Percentiles rank a stretch among this genome's conserved stretches.
Conservation (phyloP, 1,139 yeast genomes). For the Petasospora rhodanensis region DNA sequence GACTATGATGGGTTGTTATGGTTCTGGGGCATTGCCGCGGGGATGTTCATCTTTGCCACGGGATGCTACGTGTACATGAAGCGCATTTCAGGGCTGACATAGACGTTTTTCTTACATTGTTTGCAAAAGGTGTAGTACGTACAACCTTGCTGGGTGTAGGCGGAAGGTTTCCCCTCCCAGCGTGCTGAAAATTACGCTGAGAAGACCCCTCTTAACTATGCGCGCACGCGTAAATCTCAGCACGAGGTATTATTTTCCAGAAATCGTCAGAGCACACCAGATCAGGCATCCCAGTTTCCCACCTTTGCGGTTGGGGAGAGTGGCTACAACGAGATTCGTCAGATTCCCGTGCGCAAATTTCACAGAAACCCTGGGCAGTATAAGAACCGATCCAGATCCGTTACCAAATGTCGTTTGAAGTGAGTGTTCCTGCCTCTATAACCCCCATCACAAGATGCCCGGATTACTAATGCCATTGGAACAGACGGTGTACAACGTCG, state of each 20-base stretch:
- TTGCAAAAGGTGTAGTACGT: background rate
- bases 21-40: slow-evolving; percentile 57
- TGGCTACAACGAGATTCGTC: too few relatives aligned
- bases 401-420: slow-evolving; percentile 9
- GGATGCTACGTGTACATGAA: slow-evolving; percentile 42
- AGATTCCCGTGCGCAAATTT: too few relatives aligned
- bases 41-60: slow-evolving; percentile 41
- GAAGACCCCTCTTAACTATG: too few relatives aligned
- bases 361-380: too few relatives aligned
- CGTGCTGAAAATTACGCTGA: background rate
- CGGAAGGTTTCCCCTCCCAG: too few relatives aligned
- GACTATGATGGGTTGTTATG: slow-evolving; percentile 65
- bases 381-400: too few relatives aligned
- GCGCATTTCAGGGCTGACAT: slow-evolving; percentile 30
- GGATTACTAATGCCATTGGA: slow-evolving; percentile 10
- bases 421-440: too few relatives aligned
- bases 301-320: background rate
- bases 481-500: slow-evolving; percentile 71
- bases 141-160: too few relatives aligned
- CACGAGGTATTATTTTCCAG: background rate
- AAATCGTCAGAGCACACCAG: background rate
- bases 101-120: background rate
- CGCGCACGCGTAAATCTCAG: background rate
- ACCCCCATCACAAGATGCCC: too few relatives aligned
- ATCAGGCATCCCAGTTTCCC: background rate